phyloP scores from a whole-genome alignment of 2,329 filamentous ascomycete species.

The Verticillium tricorpus region DNA sequence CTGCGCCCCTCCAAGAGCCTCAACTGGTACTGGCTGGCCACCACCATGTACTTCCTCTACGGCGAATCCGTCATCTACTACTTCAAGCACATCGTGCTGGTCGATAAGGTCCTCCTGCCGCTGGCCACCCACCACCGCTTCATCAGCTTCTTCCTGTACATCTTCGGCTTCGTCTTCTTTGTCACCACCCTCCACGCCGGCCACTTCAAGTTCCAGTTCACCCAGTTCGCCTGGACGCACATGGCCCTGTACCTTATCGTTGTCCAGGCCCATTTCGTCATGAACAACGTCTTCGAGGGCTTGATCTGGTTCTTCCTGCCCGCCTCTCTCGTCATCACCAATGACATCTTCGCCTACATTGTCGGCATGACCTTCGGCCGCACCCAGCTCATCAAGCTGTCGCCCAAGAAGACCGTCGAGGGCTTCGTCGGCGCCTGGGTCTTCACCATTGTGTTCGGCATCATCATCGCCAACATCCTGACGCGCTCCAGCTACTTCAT shows the following conservation, averaged over 20 bases:
- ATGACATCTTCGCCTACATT: conserved; percentile 97
- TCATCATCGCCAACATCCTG: conserved; percentile 76
- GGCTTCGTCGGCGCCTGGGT: conserved; percentile 96
- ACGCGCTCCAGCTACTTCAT: conserved; percentile 96
- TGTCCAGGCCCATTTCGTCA: conserved; percentile 96
- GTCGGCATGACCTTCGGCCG: conserved; percentile 96
- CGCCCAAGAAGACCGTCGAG: conserved; percentile 98
- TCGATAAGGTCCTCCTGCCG: conserved; percentile 87
- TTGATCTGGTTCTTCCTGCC: conserved; percentile 99
- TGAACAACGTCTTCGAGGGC: conserved; percentile 99
- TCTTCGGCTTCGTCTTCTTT: conserved; percentile 98
- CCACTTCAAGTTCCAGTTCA: conserved; percentile 98
- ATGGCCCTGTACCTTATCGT: conserved; percentile 98
- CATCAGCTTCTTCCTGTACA: conserved; percentile 97
- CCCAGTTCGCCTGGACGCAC: conserved; percentile 98
- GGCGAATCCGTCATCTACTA: conserved; percentile 99
- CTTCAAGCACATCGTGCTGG: conserved; percentile 96
- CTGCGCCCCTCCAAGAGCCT: conserved; percentile 91
- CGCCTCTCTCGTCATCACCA: conserved; percentile 91
- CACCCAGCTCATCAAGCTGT: conserved; percentile 95
- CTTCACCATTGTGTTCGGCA: conserved; percentile 84
- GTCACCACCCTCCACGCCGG: conserved; percentile 91
- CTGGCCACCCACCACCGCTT: conserved; percentile 97
- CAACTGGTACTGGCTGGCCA: conserved; percentile 99
- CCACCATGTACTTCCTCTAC: conserved; percentile 98